Conservation (phyloP, 148 eudicot species). For the Silene latifolia region DNA sequence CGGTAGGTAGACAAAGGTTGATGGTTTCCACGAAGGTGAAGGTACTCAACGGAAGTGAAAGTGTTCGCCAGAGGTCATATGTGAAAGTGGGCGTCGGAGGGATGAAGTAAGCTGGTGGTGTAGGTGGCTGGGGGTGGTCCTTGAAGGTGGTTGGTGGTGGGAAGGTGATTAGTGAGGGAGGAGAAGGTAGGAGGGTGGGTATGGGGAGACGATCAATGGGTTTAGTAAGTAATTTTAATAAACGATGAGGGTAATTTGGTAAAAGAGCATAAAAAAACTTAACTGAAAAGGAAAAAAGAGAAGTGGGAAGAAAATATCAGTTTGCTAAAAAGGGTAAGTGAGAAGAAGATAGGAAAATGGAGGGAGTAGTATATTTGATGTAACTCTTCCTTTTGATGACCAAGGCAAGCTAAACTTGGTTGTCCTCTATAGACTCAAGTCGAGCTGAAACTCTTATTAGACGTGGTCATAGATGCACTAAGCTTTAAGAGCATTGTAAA, state of each 20-base stretch:
- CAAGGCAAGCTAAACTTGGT: background rate
- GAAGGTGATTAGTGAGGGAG: background rate
- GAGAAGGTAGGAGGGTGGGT: background rate
- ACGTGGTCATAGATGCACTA: background rate
- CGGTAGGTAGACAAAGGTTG: too few relatives aligned
- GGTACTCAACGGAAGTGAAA: background rate
- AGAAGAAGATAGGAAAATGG: background rate
- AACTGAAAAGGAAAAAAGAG: background rate
- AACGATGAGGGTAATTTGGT: background rate
- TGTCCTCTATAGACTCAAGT: conserved; percentile 3
- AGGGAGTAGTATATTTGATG: background rate
- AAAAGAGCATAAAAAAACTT: background rate
- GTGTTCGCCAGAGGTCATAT: background rate
- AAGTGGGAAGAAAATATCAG: background rate
- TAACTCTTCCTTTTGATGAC: background rate
- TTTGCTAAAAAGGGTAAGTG: background rate
- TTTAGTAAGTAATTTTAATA: background rate
- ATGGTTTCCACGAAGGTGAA: too few relatives aligned
- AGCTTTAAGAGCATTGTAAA: background rate
- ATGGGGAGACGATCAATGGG: background rate
- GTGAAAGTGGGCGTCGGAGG: background rate
- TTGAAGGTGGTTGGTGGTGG: background rate
- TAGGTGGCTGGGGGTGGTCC: background rate
- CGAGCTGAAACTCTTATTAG: background rate
- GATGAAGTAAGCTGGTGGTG: too few relatives aligned